Evolutionary conservation across 1,284 basidiomycete genomes (phyloP).

Genomic region (Pyrrhoderma lamaoense): DNA sequence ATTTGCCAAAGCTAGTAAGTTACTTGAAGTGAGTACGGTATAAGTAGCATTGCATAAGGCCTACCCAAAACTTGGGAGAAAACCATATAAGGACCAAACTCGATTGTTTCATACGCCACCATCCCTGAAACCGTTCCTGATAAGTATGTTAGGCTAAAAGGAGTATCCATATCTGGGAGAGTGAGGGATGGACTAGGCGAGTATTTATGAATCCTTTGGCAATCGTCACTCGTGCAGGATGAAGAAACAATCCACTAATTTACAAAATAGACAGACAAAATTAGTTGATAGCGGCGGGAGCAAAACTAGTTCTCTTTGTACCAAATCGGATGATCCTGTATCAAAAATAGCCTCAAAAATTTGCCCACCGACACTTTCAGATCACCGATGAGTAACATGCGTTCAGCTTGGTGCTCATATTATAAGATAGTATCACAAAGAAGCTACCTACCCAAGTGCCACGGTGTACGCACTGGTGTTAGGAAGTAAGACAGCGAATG

Average conservation of each 20-base stretch:
- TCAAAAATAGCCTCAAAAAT: slow-evolving; percentile 47
- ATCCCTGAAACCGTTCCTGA: slow-evolving; percentile 13
- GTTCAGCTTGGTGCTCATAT: neutral
- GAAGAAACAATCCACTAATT: slow-evolving; percentile 34
- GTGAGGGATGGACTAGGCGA: slow-evolving; percentile 18
- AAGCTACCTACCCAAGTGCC: slow-evolving; percentile 28
- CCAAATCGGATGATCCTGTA: slow-evolving; percentile 50
- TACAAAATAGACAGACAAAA: slow-evolving; percentile 2
- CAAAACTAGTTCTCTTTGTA: slow-evolving; percentile 18
- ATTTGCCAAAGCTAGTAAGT: slow-evolving; percentile 38
- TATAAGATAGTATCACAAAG: neutral
- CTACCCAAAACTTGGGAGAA: slow-evolving; percentile 36
- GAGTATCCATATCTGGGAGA: neutral
- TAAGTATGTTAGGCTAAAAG: slow-evolving; percentile 16
- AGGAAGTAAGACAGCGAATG: too few relatives aligned
- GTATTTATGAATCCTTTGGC: slow-evolving; percentile 28
- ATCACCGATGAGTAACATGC: neutral
- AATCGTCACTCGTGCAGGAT: slow-evolving; percentile 29
- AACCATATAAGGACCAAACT: slow-evolving; percentile 20
- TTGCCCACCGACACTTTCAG: slow-evolving; percentile 36
- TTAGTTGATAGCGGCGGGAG: slow-evolving; percentile 1
- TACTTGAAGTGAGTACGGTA: slow-evolving; percentile 16
- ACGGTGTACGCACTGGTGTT: slow-evolving; percentile 35
- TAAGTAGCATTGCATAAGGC: slow-evolving; percentile 9
- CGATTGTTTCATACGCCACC: slow-evolving; percentile 15